phyloP scores from a whole-genome alignment of 495 filamentous ascomycete genomes.

The Podospora australis region DNA sequence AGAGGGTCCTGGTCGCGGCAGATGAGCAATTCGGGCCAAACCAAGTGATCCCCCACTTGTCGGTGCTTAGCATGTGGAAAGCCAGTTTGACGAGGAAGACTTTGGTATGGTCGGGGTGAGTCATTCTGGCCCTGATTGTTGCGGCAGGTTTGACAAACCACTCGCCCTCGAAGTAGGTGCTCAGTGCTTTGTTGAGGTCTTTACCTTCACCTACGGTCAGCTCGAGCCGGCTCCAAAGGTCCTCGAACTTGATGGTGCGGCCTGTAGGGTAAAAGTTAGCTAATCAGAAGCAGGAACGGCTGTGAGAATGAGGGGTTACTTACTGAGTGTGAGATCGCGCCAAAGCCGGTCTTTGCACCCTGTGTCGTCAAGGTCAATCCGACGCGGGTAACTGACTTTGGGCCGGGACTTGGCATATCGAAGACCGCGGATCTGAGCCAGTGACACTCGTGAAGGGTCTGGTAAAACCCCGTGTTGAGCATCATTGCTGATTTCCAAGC shows the following conservation, averaged over 20 bases:
- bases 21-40: slow-evolving; percentile 7
- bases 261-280: slow-evolving; percentile 13
- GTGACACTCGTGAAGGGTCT: neutral
- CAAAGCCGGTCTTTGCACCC: neutral
- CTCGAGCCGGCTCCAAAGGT: slow-evolving; percentile 11
- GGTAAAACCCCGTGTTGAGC: no score
- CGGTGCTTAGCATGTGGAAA: slow-evolving; percentile 10
- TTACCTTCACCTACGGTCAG: slow-evolving; percentile 6
- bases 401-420: slow-evolving; percentile 11
- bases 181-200: slow-evolving; percentile 4
- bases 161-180: neutral
- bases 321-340: slow-evolving; percentile 15
- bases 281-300: neutral
- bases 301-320: neutral
- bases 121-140: neutral
- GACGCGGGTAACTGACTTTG: slow-evolving; percentile 5
- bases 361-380: slow-evolving; percentile 7
- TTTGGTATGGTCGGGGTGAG: slow-evolving; percentile 1
- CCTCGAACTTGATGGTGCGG: slow-evolving; percentile 6
- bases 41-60: slow-evolving; percentile 10
- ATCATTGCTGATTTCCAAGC: no score
- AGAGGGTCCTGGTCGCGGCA: neutral
- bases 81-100: slow-evolving; percentile 1
- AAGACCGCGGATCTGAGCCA: slow-evolving; percentile 11
- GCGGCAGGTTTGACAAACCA: neutral